A percentile compares a stretch with the other conserved stretches of the same genome.
Evolutionary conservation across 2,329 filamentous ascomycete species (phyloP).

Genomic region (Fusarium gaditjirri): DNA sequence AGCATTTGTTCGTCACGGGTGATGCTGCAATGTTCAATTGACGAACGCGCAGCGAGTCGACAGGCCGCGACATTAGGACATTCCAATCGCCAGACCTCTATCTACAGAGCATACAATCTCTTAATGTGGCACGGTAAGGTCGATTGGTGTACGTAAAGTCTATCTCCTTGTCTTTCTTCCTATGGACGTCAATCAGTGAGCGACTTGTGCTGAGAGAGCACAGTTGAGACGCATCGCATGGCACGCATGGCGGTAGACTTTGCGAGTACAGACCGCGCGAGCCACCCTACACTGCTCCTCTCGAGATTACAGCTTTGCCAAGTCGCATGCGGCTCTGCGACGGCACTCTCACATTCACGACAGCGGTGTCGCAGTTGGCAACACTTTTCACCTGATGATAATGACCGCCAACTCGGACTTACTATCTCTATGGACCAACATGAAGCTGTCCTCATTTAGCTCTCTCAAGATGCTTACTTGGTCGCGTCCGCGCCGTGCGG

Average conservation of each 20-base stretch:
- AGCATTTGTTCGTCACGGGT: fast-evolving
- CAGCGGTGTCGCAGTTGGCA: neutral
- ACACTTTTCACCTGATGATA: neutral
- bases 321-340: neutral
- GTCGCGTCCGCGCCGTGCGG: fast-evolving
- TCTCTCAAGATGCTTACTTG: too few species aligned
- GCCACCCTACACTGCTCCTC: fast-evolving
- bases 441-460: fast-evolving
- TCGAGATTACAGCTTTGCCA: fast-evolving
- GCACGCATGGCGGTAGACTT: neutral
- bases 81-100: fast-evolving
- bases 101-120: fast-evolving
- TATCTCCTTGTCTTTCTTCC: neutral
- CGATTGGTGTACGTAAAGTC: fast-evolving
- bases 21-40: neutral
- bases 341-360: neutral
- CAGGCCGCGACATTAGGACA: too few species aligned
- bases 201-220: neutral
- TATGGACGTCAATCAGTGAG: neutral
- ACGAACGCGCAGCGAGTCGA: fast-evolving
- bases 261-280: neutral
- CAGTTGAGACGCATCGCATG: neutral
- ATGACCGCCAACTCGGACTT: neutral
- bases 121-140: too few species aligned
- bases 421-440: too few species aligned